phyloP scores from a whole-genome alignment of 139 green algal species.

The Picocystis salinarum region DNA sequence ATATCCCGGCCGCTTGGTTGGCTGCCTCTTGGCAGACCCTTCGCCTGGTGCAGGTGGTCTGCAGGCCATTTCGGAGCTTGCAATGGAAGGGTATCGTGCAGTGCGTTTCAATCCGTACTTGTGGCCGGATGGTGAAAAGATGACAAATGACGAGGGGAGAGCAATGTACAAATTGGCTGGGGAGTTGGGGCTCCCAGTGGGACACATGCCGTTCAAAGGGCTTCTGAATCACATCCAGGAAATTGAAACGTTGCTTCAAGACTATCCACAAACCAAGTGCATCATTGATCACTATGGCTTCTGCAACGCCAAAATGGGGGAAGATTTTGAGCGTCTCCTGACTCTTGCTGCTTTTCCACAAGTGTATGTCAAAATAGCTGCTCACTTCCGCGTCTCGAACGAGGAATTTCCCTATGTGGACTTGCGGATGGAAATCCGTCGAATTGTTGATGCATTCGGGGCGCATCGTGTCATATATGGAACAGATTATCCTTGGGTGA shows the following conservation, averaged over 20 bases:
- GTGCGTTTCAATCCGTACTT: conserved; percentile 54
- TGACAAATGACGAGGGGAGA: conserved; percentile 32
- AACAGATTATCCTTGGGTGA: conserved; percentile 32
- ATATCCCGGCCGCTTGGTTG: conserved; percentile 28
- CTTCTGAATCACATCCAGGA: conserved; percentile 24
- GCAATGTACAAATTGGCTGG: conserved; percentile 29
- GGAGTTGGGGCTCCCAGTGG: conserved; percentile 31
- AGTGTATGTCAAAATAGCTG: conserved; percentile 36
- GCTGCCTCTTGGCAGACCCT: conserved; percentile 39
- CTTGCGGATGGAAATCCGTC: conserved; percentile 8
- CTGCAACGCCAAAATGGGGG: conserved; percentile 14
- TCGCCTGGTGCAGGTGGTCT: conserved; percentile 6
- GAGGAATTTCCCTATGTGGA: conserved; percentile 23
- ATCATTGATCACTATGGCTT: conserved; percentile 56
- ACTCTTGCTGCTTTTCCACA: conserved; percentile 22
- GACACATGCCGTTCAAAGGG: conserved; percentile 52
- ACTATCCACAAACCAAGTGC: conserved; percentile 28
- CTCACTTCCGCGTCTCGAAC: conserved; percentile 30
- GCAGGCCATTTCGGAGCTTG: background rate
- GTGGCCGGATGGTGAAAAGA: conserved; percentile 33
- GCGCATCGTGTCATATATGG: conserved; percentile 25
- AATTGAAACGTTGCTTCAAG: conserved; percentile 23
- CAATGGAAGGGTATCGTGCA: conserved; percentile 14
- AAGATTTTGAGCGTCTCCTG: conserved; percentile 22
- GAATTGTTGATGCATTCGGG: conserved; percentile 21